Evolutionary conservation across 371 early-diverging fungal genomes (phyloP).

Genomic region (Coemansia sp.): DNA sequence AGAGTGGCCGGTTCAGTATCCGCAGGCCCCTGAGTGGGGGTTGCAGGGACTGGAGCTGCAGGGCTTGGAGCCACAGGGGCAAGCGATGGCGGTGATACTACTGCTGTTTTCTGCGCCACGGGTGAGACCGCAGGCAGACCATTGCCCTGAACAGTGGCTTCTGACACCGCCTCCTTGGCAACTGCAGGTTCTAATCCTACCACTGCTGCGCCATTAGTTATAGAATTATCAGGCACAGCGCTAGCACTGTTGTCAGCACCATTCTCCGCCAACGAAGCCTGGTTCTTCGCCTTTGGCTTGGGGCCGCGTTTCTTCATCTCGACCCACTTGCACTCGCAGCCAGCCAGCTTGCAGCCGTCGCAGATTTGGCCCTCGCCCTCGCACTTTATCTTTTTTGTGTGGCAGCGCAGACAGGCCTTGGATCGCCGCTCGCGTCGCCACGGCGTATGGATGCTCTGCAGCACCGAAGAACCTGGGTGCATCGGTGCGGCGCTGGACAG

Average conservation of each 20-base stretch:
- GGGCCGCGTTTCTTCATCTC: conserved; percentile 51
- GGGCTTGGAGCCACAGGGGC: neutral
- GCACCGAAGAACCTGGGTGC: neutral
- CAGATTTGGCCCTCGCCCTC: conserved; percentile 42
- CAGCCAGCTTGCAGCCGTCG: conserved; percentile 47
- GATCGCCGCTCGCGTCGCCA: conserved; percentile 51
- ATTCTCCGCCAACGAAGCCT: neutral
- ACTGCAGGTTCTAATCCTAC: neutral
- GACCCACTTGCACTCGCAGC: conserved; percentile 47
- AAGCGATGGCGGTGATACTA: neutral
- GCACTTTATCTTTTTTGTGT: conserved; percentile 50
- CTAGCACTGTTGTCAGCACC: neutral
- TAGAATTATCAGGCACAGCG: neutral
- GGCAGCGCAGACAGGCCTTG: conserved; percentile 49
- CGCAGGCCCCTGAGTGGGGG: neutral
- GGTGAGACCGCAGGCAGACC: neutral
- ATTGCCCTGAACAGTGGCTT: neutral
- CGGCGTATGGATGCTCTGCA: conserved; percentile 5
- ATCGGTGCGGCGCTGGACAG: neutral
- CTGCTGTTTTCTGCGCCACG: neutral
- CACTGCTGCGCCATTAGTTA: neutral
- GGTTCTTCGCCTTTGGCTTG: conserved; percentile 22
- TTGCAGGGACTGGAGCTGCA: neutral
- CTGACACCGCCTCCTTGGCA: neutral
- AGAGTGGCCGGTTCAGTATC: neutral